Evolutionary conservation across 2,329 filamentous ascomycete species (phyloP), one percentile per base, ranked within the genome.

Genomic region (Penicillium brasilianum): DNA sequence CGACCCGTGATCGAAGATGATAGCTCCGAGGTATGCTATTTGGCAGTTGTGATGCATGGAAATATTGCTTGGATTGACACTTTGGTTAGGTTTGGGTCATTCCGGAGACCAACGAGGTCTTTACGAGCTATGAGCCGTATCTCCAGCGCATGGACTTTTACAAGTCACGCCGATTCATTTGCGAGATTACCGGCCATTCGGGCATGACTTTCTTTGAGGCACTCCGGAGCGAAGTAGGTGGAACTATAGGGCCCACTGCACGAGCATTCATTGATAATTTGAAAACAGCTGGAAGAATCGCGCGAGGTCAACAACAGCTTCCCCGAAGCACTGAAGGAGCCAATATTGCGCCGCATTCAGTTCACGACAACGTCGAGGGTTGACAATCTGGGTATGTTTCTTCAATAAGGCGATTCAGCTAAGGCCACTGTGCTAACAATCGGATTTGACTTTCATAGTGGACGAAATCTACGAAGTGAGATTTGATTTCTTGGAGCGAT

Each of bases 181-280:
- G 96, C 78, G 91, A 96, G 75, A 96, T 98, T 67, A 97, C 93
- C 13, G 95, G 95, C 57, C 94, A 96, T 76, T 96, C 93, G 32
- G 90, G 90, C 56, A 83, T 97, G 67, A 94, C 88, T 3, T 99
- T 96, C 77, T 97, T 97, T 72, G 92, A 97, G 68, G 95, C 95
- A 28, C 85, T 94, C 32, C 88, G 91, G 77, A 96, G 92, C 80
- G 93, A 97, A 87, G 92, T 96, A 84, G 66, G 88, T 81, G 58
- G 58, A 53, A 49, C 20, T 13, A 25, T 14, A 20, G 22, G 22
- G 60, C 2, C 43, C 28, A 2, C 18, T 25, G 13, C 25, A 22
- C 53, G 41, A 55, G 48, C 41, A 54, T 20, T 22, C 57, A 57
- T 60, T 65, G 43, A 66, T 37, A 1, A 6, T 16, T 34, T 62